A percentile compares a stretch with the other conserved stretches of the same genome.
Conservation (phyloP, 108 stramenopile genomes). For the Nitzschia inconspicua region DNA sequence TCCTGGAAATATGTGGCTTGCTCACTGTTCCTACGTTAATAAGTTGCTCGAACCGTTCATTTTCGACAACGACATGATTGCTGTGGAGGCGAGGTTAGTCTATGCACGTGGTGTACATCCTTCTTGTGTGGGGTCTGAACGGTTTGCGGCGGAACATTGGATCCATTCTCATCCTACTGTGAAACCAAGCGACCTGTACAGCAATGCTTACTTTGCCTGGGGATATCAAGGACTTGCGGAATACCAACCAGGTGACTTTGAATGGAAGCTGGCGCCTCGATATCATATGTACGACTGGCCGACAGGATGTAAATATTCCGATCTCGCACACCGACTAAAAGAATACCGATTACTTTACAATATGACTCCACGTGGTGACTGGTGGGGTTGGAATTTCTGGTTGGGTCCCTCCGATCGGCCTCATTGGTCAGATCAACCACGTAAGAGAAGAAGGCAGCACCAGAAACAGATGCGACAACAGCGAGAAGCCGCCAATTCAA, state of each 20-base stretch:
- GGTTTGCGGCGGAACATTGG: conserved; percentile 16
- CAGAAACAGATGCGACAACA: too few species aligned
- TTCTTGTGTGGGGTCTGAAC: background rate
- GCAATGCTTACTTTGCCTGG: conserved; percentile 1
- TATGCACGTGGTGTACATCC: background rate
- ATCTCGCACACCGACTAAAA: too few species aligned
- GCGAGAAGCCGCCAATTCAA: too few species aligned
- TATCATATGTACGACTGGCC: too few species aligned
- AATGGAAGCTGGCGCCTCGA: background rate
- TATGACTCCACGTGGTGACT: background rate
- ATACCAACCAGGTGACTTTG: background rate
- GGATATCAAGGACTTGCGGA: conserved; percentile 8
- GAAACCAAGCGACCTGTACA: conserved; percentile 21
- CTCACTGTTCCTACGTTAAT: conserved; percentile 11
- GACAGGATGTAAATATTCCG: too few species aligned
- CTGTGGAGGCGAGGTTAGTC: background rate
- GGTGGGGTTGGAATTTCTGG: conserved; percentile 3
- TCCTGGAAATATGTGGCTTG: conserved; percentile 12
- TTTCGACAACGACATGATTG: background rate
- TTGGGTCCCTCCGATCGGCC: too few species aligned
- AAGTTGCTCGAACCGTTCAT: background rate
- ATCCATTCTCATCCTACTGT: conserved; percentile 8
- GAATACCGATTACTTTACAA: background rate
- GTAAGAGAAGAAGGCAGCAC: too few species aligned
- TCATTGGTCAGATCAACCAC: too few species aligned